These are phyloP conservation scores for Vigna angularis DNA, from an alignment of 306 rosid genomes.

Conservation along the genomic window DNA sequence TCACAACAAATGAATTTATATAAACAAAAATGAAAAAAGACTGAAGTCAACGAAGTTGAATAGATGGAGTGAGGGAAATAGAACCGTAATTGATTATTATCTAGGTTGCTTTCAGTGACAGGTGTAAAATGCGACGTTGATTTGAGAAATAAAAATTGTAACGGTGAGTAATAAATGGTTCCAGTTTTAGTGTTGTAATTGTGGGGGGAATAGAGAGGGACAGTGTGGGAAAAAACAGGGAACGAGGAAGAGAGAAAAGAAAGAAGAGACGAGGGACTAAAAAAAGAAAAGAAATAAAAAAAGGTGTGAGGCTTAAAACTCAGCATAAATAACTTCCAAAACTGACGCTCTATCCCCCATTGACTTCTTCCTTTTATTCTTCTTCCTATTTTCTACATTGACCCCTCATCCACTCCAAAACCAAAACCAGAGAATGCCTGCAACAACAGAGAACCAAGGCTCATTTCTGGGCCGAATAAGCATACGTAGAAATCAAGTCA, in stretches of 20 bases:
- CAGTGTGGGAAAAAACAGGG: not conserved
- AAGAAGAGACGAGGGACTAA: constrained; percentile 44
- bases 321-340: constrained; percentile 46
- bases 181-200: not conserved
- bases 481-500: constrained; percentile 86
- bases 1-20: too few species aligned
- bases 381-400: not conserved
- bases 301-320: constrained; percentile 47
- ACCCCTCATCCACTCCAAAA: too few species aligned
- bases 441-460: constrained; percentile 74
- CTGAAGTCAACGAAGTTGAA: not conserved
- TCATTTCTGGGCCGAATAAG: constrained; percentile 92
- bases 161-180: not conserved
- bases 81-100: not conserved
- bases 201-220: not conserved
- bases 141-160: not conserved
- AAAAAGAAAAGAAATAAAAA: constrained; percentile 30
- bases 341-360: constrained; percentile 25
- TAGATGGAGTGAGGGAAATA: not conserved
- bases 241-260: not conserved
- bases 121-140: not conserved
- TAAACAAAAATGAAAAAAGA: too few species aligned
- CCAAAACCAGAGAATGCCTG: constrained; percentile 59
- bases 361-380: not conserved
- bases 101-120: not conserved